A percentile compares a stretch with the other conserved stretches of the same genome.
phyloP scores from a whole-genome alignment of 1,284 basidiomycete species.

The Sanghuangporus sanghuang region DNA sequence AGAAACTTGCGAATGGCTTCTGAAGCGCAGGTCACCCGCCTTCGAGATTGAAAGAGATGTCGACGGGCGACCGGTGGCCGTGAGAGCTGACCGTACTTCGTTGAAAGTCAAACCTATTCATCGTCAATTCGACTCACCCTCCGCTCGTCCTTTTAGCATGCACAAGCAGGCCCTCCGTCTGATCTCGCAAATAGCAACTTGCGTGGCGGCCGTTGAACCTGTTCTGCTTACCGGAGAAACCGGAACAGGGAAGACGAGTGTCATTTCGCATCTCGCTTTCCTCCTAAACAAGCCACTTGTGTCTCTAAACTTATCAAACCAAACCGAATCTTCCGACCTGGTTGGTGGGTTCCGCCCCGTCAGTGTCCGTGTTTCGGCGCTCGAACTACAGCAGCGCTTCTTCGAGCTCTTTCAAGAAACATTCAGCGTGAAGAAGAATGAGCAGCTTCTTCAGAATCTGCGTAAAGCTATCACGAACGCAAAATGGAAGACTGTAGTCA shows the following conservation, averaged over 20 bases:
- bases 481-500: slow-evolving; percentile 84
- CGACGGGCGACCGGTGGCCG: slow-evolving; percentile 51
- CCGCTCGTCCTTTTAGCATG: slow-evolving; percentile 75
- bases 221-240: slow-evolving; percentile 95
- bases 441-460: slow-evolving; percentile 81
- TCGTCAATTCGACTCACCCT: slow-evolving; percentile 29
- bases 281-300: slow-evolving; percentile 76
- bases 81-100: slow-evolving; percentile 53
- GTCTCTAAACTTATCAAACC: slow-evolving; percentile 93
- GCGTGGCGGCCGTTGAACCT: slow-evolving; percentile 76
- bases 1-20: slow-evolving; percentile 52
- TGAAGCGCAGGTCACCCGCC: slow-evolving; percentile 59
- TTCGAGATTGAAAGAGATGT: slow-evolving; percentile 64
- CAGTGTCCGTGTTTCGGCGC: slow-evolving; percentile 78
- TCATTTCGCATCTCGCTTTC: slow-evolving; percentile 83
- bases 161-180: slow-evolving; percentile 83
- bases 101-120: slow-evolving; percentile 42
- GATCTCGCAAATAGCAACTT: slow-evolving; percentile 78
- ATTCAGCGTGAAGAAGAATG: slow-evolving; percentile 90
- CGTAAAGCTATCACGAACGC: slow-evolving; percentile 78
- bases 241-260: slow-evolving; percentile 97
- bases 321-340: slow-evolving; percentile 94
- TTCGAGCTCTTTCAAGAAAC: slow-evolving; percentile 81
- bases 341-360: slow-evolving; percentile 96
- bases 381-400: slow-evolving; percentile 73